A percentile compares a stretch with the other conserved stretches of the same genome.
Conservation (phyloP, 2,329 filamentous ascomycete species). For the Whalleya microplaca region DNA sequence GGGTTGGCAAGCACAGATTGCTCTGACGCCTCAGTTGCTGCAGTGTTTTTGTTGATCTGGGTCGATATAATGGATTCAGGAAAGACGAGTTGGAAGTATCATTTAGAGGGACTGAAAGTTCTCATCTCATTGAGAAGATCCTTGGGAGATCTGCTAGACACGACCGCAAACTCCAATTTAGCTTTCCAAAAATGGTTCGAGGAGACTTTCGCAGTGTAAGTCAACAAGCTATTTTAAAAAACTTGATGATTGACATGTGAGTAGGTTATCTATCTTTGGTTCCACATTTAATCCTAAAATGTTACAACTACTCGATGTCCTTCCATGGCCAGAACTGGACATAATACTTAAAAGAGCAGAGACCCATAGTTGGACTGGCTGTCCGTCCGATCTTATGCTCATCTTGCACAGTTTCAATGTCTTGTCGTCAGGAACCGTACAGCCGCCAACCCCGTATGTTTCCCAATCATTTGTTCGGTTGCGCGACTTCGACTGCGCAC, state of each 20-base stretch:
- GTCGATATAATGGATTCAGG: neutral
- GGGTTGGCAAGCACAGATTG: neutral
- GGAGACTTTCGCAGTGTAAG: slow-evolving; percentile 2
- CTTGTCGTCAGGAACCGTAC: neutral
- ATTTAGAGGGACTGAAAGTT: neutral
- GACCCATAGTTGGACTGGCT: slow-evolving; percentile 1
- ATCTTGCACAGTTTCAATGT: neutral
- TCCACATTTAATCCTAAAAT: neutral
- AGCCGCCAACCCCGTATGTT: neutral
- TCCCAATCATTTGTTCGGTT: neutral
- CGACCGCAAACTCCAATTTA: neutral
- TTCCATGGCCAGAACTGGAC: slow-evolving; percentile 3
- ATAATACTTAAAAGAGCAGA: neutral
- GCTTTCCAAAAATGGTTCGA: slow-evolving; percentile 1
- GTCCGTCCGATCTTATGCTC: neutral
- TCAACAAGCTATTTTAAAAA: neutral
- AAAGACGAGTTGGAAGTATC: neutral
- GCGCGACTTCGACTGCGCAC: slow-evolving; percentile 1
- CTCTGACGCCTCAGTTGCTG: neutral
- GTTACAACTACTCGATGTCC: neutral
- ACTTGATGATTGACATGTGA: neutral
- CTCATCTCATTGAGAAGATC: neutral
- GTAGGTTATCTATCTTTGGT: neutral
- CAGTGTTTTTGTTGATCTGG: slow-evolving; percentile 2
- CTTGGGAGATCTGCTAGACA: neutral